These are phyloP conservation scores for Cardiosporidium cionae DNA, from an alignment of 169 alveolate species.

Conservation along the genomic window DNA sequence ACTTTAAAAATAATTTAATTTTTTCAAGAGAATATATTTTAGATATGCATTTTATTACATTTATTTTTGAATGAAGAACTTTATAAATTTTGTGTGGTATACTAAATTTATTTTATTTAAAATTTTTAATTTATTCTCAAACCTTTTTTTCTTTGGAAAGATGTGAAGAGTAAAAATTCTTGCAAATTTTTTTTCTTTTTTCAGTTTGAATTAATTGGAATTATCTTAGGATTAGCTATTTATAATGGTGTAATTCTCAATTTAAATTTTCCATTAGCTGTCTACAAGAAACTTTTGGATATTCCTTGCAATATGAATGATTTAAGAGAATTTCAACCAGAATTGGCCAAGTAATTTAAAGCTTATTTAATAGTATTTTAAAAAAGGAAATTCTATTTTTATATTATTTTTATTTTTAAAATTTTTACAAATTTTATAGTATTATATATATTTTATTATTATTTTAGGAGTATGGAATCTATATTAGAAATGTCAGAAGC, in stretches of 20 bases:
- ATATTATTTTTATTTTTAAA: neutral
- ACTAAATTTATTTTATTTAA: too few relatives aligned
- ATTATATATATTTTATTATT: neutral
- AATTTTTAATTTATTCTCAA: too few relatives aligned
- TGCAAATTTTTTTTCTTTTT: too few relatives aligned
- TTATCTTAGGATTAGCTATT: constrained; percentile 76
- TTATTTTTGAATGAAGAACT: too few relatives aligned
- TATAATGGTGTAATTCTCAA: constrained; percentile 72
- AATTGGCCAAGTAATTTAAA: constrained; percentile 49
- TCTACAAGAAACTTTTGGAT: constrained; percentile 71
- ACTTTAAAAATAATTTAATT: too few relatives aligned
- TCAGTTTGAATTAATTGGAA: constrained; percentile 78
- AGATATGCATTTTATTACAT: too few relatives aligned
- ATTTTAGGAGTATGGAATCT: constrained; percentile 9
- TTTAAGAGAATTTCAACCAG: constrained; percentile 66
- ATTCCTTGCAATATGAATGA: constrained; percentile 60
- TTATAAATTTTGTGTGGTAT: too few relatives aligned
- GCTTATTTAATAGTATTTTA: constrained; percentile 5
- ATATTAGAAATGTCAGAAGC: constrained; percentile 12
- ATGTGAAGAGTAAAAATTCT: too few relatives aligned
- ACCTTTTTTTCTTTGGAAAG: too few relatives aligned
- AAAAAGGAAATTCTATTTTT: neutral
- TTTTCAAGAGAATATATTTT: too few relatives aligned
- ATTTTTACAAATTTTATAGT: neutral
- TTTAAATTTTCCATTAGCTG: constrained; percentile 71